Conservation (phyloP, 1,284 basidiomycete species). For the Trametes pubescens region DNA sequence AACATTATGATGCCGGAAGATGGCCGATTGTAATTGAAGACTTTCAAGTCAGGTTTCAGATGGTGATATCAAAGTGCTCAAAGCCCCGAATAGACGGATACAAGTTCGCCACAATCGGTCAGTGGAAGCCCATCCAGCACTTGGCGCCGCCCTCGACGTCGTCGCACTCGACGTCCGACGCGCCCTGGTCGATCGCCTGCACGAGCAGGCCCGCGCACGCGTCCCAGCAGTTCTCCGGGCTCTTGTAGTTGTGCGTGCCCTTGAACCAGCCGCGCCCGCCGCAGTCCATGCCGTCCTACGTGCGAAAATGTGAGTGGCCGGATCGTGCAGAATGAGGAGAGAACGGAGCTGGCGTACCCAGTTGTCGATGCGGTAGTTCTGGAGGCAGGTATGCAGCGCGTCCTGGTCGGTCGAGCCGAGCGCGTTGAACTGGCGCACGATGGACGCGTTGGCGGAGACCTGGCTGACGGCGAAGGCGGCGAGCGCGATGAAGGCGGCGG, state of each 20-base stretch:
- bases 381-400: slow-evolving; percentile 12
- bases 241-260: slow-evolving; percentile 14
- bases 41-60: no score
- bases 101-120: not conserved
- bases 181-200: slow-evolving; percentile 12
- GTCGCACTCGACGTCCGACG: slow-evolving; percentile 21
- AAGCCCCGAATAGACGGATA: no score
- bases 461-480: slow-evolving; percentile 9
- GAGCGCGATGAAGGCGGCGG: slow-evolving; percentile 12
- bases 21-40: no score
- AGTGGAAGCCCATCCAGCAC: slow-evolving; percentile 22
- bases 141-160: slow-evolving; percentile 12
- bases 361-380: slow-evolving; percentile 19
- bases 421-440: slow-evolving; percentile 6
- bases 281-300: slow-evolving; percentile 12
- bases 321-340: not conserved
- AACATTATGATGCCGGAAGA: no score
- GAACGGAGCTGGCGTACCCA: slow-evolving; percentile 1
- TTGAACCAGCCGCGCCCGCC: slow-evolving; percentile 22
- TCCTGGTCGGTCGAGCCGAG: slow-evolving; percentile 14
- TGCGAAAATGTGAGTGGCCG: not conserved
- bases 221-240: slow-evolving; percentile 17
- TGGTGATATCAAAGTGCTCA: no score
- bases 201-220: slow-evolving; percentile 14
- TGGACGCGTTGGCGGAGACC: slow-evolving; percentile 14